Evolutionary conservation across 2,329 filamentous ascomycete species (phyloP).

Genomic region (Lasiodiplodia theobromae): DNA sequence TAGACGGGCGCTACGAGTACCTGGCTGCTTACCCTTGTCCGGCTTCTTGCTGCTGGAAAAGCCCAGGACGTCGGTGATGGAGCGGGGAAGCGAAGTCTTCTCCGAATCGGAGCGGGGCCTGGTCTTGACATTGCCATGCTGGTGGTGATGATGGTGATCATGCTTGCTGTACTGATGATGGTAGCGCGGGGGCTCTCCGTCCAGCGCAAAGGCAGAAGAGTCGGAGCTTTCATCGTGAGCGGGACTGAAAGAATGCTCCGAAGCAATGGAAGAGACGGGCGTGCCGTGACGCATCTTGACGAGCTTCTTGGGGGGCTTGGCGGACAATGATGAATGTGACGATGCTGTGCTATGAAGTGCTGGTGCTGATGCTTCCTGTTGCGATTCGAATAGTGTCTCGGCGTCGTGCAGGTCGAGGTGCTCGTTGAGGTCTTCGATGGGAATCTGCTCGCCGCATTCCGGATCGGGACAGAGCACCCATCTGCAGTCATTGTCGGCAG

Average conservation of each 20-base stretch:
- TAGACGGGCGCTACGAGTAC: slow-evolving; percentile 39
- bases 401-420: slow-evolving; percentile 55
- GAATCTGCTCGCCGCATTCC: slow-evolving; percentile 53
- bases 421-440: slow-evolving; percentile 52
- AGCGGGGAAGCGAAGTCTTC: slow-evolving; percentile 46
- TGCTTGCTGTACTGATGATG: slow-evolving; percentile 23
- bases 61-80: slow-evolving; percentile 44
- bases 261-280: slow-evolving; percentile 29
- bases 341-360: slow-evolving; percentile 18
- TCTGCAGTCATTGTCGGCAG: slow-evolving; percentile 30
- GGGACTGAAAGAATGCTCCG: slow-evolving; percentile 39
- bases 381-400: slow-evolving; percentile 43
- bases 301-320: slow-evolving; percentile 41
- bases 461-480: slow-evolving; percentile 50
- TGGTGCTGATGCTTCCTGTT: slow-evolving; percentile 12
- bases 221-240: slow-evolving; percentile 31
- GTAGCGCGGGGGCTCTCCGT: neutral
- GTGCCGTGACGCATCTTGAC: slow-evolving; percentile 37
- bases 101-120: slow-evolving; percentile 35
- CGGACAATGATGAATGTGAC: slow-evolving; percentile 36
- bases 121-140: slow-evolving; percentile 32
- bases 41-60: slow-evolving; percentile 41
- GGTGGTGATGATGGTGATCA: neutral
- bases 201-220: slow-evolving; percentile 32
- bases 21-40: slow-evolving; percentile 28